phyloP scores from a whole-genome alignment of 305 asterid species.

The Solanum hybrid region DNA sequence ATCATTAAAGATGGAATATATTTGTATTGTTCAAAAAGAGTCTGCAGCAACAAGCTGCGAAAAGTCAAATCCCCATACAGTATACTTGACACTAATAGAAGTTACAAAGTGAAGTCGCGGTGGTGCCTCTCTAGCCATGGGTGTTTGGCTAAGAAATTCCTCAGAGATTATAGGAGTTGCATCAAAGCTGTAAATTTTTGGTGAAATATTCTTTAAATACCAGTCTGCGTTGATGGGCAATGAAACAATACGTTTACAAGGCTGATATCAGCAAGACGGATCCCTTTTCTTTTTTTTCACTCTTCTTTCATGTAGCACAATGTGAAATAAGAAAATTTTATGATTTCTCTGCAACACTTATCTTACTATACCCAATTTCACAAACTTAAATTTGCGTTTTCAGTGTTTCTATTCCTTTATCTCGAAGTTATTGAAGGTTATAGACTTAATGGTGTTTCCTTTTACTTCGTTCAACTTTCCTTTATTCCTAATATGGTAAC shows the following conservation, averaged over 20 bases:
- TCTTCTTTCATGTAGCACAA: not conserved
- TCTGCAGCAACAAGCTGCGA: not conserved
- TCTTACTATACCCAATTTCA: not conserved
- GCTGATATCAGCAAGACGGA: not conserved
- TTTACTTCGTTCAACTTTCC: not conserved
- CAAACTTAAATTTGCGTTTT: too few species aligned
- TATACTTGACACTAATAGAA: not conserved
- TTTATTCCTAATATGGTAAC: not conserved
- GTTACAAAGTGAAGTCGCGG: not conserved
- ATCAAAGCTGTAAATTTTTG: not conserved
- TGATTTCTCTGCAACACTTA: not conserved
- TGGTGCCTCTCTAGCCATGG: not conserved
- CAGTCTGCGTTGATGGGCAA: not conserved
- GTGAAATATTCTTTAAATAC: not conserved
- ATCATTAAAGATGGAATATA: not conserved
- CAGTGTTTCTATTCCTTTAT: not conserved
- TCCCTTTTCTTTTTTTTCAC: not conserved
- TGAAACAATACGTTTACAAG: not conserved
- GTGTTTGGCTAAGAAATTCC: not conserved
- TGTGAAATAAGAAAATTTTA: not conserved
- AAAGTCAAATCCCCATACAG: not conserved
- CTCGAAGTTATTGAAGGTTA: not conserved
- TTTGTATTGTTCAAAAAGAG: not conserved
- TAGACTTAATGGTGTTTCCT: not conserved
- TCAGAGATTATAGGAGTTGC: not conserved